Evolutionary conservation across 2,329 filamentous ascomycete genomes (phyloP).

Genomic region (Botrytis hyacinthi): DNA sequence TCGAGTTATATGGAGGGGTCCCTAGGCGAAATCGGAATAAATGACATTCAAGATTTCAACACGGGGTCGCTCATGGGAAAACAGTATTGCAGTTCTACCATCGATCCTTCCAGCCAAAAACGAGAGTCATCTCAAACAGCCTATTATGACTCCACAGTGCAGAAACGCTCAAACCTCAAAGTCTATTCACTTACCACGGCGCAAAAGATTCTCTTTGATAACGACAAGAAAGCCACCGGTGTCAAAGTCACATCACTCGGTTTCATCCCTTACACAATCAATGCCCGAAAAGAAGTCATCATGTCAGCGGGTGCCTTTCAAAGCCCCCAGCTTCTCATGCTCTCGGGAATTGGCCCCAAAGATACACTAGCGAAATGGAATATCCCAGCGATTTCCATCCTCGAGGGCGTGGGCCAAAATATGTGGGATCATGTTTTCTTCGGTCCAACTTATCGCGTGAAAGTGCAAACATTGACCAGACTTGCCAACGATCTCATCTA

Average conservation of each 20-base stretch:
- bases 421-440: slow-evolving; percentile 40
- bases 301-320: slow-evolving; percentile 50
- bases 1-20: slow-evolving; percentile 39
- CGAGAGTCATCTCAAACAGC: slow-evolving; percentile 13
- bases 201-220: slow-evolving; percentile 46
- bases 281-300: slow-evolving; percentile 40
- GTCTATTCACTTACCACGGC: slow-evolving; percentile 45
- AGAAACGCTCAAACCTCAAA: slow-evolving; percentile 35
- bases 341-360: slow-evolving; percentile 48
- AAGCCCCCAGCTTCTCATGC: slow-evolving; percentile 48
- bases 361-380: slow-evolving; percentile 44
- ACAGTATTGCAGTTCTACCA: slow-evolving; percentile 8
- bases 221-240: neutral
- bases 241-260: slow-evolving; percentile 6
- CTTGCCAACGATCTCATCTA: slow-evolving; percentile 4
- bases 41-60: slow-evolving; percentile 5
- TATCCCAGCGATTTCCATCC: slow-evolving; percentile 47
- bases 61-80: slow-evolving; percentile 7
- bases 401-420: slow-evolving; percentile 52
- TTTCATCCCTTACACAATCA: slow-evolving; percentile 21
- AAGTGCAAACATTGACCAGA: slow-evolving; percentile 1
- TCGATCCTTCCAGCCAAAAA: neutral
- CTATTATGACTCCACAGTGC: neutral
- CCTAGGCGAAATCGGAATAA: slow-evolving; percentile 40
- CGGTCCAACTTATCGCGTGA: neutral